Base-by-base conservation (phyloP, 305 asterid species). In the Fraxinus baroniana region DNA sequence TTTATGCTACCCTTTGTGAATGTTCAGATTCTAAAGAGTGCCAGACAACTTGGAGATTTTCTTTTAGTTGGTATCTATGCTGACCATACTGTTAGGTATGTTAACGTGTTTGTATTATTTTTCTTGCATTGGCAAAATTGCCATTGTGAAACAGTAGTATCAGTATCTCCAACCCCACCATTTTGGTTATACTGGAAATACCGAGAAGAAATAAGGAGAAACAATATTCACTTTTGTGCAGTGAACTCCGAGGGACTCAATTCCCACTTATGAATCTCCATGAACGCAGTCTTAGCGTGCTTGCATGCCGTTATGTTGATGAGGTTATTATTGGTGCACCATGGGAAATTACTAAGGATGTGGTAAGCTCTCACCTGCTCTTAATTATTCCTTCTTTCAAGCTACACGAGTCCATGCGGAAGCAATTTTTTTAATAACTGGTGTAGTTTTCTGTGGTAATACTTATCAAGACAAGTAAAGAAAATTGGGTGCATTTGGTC, bases 261-360 rank as follows among this genome's bases (percentile, higher is more conserved):
- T 95, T 89, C 86, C 99, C 99, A 1, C 87, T 93, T 62, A 90
- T 95, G 98, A 92, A 92, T 92, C 94, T 95, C 81, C 95, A 93
- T 22, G 98, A 94, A 62, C 97, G 99, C 6, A 94, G 96, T 86
- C 98, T 95, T 82, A 92, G 99, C 49, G 99, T 95, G 78, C 89
- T 95, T 79, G 97, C 95, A 44, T 93, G 96, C 73, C 96, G 97
- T 60, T 93, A 95, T 81, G 99, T 94, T 83, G 98, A 95, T 80
- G 99, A 95, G 87, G 96, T 95, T 90, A 92, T 95, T 41, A 93
- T 95, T 32, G 99, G 99, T 13, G 97, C 97, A 64, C 99, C 99
- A 76, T 91, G 91, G 96, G 94, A 89, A 89, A 92, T 95, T 83
- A 88, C 95, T n/a, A 83, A 87, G 80, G 99, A 95, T 81, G 84